These are phyloP conservation scores for Macrophomina tecta DNA, from an alignment of 2,329 filamentous ascomycete species.

Conservation along the genomic window DNA sequence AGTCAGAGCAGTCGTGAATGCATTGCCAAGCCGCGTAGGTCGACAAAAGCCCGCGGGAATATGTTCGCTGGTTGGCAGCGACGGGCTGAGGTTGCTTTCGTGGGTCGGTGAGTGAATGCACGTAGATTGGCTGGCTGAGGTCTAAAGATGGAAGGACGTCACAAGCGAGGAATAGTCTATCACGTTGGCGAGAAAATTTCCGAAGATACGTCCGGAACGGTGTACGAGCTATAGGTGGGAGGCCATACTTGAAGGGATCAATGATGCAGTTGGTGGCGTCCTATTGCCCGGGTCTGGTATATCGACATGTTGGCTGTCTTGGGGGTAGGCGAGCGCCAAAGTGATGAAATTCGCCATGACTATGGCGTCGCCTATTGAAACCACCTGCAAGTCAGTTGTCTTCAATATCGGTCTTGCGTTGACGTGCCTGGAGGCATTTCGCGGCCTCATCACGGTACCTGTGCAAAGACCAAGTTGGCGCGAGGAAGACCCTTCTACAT, in stretches of 20 bases:
- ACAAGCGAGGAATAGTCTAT: conserved; percentile 4
- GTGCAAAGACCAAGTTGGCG: conserved; percentile 11
- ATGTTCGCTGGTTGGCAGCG: neutral
- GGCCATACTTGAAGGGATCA: neutral
- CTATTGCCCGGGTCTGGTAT: conserved; percentile 4
- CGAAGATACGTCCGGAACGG: neutral
- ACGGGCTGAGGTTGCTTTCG: neutral
- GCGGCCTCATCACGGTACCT: conserved; percentile 16
- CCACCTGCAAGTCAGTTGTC: conserved; percentile 17
- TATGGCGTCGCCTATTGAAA: conserved; percentile 20
- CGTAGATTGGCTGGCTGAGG: neutral
- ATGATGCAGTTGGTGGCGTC: neutral
- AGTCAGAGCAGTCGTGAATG: neutral
- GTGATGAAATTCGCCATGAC: conserved; percentile 7
- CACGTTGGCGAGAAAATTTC: conserved; percentile 11
- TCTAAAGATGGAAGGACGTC: neutral
- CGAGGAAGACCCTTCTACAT: conserved; percentile 7
- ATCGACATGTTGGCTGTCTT: conserved; percentile 12
- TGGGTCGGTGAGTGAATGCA: neutral
- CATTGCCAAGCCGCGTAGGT: neutral
- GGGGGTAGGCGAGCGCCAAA: conserved; percentile 9
- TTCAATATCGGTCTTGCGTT: conserved; percentile 19
- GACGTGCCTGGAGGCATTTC: conserved; percentile 11
- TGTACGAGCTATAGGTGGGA: neutral
- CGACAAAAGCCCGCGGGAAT: neutral